Conservation (phyloP, 1,284 basidiomycete genomes). For the Anthracocystis panici-leucophaei region DNA sequence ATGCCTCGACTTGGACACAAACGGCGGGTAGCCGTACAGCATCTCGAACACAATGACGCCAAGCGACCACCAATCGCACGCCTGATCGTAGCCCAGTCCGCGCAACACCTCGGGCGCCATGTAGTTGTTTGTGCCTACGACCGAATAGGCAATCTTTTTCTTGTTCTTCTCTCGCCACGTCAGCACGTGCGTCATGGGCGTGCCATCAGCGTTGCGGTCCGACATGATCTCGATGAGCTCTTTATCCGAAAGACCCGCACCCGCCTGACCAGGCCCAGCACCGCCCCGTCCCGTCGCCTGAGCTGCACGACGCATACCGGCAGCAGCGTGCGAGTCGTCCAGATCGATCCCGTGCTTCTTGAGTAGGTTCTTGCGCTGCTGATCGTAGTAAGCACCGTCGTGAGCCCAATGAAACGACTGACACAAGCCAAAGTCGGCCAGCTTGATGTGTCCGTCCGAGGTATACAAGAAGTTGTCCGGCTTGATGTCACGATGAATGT, state of each 20-base stretch:
- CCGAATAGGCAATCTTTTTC: slow-evolving; percentile 88
- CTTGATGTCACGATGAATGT: slow-evolving; percentile 97
- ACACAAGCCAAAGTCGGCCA: slow-evolving; percentile 92
- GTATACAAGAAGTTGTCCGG: slow-evolving; percentile 96
- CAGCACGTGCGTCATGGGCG: slow-evolving; percentile 65
- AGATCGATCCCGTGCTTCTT: slow-evolving; percentile 95
- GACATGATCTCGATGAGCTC: slow-evolving; percentile 63
- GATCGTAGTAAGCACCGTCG: slow-evolving; percentile 80
- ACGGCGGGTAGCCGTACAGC: slow-evolving; percentile 82
- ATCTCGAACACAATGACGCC: slow-evolving; percentile 81
- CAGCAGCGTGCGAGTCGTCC: slow-evolving; percentile 76
- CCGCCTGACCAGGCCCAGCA: slow-evolving; percentile 26
- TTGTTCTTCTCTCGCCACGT: slow-evolving; percentile 95
- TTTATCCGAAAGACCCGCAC: slow-evolving; percentile 46
- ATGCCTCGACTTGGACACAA: slow-evolving; percentile 68
- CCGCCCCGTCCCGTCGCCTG: slow-evolving; percentile 36
- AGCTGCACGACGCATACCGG: slow-evolving; percentile 31
- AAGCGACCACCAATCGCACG: slow-evolving; percentile 97
- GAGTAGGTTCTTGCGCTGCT: slow-evolving; percentile 86
- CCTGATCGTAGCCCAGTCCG: slow-evolving; percentile 85
- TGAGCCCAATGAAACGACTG: slow-evolving; percentile 68
- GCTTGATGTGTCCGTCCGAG: slow-evolving; percentile 89
- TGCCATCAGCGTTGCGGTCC: slow-evolving; percentile 63
- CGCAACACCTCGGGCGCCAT: slow-evolving; percentile 96
- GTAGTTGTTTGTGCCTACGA: slow-evolving; percentile 75